A percentile compares a stretch with the other conserved stretches of the same genome.
These are phyloP conservation scores for Botrytis tulipae DNA, from an alignment of 2,329 filamentous ascomycete species.

Conservation along the genomic window DNA sequence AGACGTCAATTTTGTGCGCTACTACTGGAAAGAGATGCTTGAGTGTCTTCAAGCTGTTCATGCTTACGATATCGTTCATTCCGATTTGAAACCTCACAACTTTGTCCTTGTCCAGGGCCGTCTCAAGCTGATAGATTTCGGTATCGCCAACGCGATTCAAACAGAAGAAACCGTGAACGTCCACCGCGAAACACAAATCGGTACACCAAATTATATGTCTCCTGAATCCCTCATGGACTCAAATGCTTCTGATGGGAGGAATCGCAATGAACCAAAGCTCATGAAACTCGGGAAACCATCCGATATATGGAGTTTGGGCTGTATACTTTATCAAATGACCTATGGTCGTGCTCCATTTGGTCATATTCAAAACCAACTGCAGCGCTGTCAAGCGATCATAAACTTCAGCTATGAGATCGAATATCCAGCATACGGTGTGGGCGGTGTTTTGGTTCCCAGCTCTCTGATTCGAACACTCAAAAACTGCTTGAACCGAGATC, in stretches of 20 bases:
- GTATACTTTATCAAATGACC: conserved; percentile 96
- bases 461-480: conserved; percentile 61
- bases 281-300: conserved; percentile 96
- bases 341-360: conserved; percentile 96
- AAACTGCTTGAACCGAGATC: conserved; percentile 61
- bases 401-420: conserved; percentile 73
- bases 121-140: conserved; percentile 96
- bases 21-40: conserved; percentile 99
- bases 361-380: conserved; percentile 84
- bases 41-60: conserved; percentile 91
- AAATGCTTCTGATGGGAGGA: conserved; percentile 54
- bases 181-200: conserved; percentile 90
- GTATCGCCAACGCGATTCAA: conserved; percentile 96
- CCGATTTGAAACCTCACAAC: conserved; percentile 94
- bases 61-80: conserved; percentile 88
- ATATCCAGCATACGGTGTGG: conserved; percentile 67
- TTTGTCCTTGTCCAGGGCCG: conserved; percentile 89
- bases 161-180: conserved; percentile 96
- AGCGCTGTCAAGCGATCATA: conserved; percentile 82
- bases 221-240: conserved; percentile 90
- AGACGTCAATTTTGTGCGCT: conserved; percentile 89
- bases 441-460: conserved; percentile 58
- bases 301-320: conserved; percentile 94
- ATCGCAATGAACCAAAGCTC: conserved; percentile 58
- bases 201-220: conserved; percentile 98